Conservation (phyloP, 2,329 filamentous ascomycete genomes). For the Cytospora mali region DNA sequence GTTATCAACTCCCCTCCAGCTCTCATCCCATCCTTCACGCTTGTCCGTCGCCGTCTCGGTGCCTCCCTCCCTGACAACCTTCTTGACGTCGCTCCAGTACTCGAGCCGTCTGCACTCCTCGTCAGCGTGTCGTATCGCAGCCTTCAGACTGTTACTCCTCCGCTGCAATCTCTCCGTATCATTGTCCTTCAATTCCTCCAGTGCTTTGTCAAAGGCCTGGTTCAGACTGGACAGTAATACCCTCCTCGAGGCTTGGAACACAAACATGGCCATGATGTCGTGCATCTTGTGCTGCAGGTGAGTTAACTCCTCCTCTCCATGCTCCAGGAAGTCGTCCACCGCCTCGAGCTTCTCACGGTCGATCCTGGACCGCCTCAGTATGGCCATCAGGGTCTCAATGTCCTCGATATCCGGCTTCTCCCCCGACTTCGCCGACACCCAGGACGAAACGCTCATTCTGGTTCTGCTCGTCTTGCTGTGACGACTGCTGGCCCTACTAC, state of each 20-base stretch:
- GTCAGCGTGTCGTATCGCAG: conserved; percentile 75
- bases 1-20: conserved; percentile 56
- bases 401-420: conserved; percentile 61
- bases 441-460: conserved; percentile 40
- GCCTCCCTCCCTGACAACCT: conserved; percentile 61
- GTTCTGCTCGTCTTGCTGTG: conserved; percentile 34
- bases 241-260: conserved; percentile 86
- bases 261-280: conserved; percentile 80
- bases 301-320: conserved; percentile 74
- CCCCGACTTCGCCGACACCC: conserved; percentile 39
- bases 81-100: conserved; percentile 84
- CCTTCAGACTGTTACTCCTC: conserved; percentile 69
- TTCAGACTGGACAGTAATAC: conserved; percentile 74
- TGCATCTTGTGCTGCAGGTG: conserved; percentile 78
- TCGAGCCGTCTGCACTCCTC: conserved; percentile 79
- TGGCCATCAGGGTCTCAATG: conserved; percentile 68
- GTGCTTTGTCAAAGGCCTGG: conserved; percentile 59
- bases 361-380: conserved; percentile 69
- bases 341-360: conserved; percentile 91
- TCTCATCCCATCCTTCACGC: conserved; percentile 46
- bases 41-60: conserved; percentile 48
- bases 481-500: conserved; percentile 42
- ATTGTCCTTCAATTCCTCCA: conserved; percentile 51
- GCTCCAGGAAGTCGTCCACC: conserved; percentile 77
- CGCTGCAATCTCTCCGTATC: conserved; percentile 38